A percentile compares a stretch with the other conserved stretches of the same genome.
Evolutionary conservation across 495 filamentous ascomycete species (phyloP).

Genomic region (Lasiosphaeria miniovina): DNA sequence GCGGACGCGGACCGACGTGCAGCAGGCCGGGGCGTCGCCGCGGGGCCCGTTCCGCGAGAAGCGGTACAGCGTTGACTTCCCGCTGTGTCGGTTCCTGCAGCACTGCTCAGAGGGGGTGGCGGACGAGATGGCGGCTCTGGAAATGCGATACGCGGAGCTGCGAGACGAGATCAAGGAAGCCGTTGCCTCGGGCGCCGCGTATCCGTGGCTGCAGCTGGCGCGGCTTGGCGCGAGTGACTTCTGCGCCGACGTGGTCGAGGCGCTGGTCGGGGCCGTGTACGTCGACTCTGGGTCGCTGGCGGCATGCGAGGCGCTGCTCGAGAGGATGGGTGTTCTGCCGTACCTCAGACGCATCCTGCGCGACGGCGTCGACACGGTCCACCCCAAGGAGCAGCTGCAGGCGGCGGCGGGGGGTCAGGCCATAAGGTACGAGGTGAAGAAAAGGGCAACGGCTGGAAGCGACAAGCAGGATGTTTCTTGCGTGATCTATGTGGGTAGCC

Average conservation of each 20-base stretch:
- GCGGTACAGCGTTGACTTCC: constrained; percentile 17
- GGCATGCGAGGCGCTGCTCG: constrained; percentile 50
- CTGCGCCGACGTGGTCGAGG: constrained; percentile 74
- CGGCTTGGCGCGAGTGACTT: constrained; percentile 61
- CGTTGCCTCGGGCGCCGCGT: constrained; percentile 42
- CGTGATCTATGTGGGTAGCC: neutral
- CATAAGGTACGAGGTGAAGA: neutral
- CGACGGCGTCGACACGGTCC: constrained; percentile 52
- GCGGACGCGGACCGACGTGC: constrained; percentile 17
- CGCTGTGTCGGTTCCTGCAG: constrained; percentile 59
- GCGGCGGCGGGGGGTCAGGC: neutral
- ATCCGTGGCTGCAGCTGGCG: constrained; percentile 64
- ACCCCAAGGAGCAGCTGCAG: constrained; percentile 55
- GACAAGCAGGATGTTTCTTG: neutral
- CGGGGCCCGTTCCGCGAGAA: neutral
- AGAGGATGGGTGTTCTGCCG: constrained; percentile 54
- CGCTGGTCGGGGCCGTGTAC: constrained; percentile 66
- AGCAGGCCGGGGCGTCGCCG: neutral
- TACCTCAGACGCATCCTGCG: constrained; percentile 52
- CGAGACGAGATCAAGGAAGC: constrained; percentile 42
- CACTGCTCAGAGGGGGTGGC: constrained; percentile 37
- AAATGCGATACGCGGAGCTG: constrained; percentile 40
- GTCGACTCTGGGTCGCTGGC: constrained; percentile 61
- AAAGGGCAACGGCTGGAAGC: neutral
- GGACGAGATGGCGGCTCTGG: constrained; percentile 32